Base-by-base conservation (phyloP, 1,139 yeast genomes). In the Komagataea norvegica region DNA sequence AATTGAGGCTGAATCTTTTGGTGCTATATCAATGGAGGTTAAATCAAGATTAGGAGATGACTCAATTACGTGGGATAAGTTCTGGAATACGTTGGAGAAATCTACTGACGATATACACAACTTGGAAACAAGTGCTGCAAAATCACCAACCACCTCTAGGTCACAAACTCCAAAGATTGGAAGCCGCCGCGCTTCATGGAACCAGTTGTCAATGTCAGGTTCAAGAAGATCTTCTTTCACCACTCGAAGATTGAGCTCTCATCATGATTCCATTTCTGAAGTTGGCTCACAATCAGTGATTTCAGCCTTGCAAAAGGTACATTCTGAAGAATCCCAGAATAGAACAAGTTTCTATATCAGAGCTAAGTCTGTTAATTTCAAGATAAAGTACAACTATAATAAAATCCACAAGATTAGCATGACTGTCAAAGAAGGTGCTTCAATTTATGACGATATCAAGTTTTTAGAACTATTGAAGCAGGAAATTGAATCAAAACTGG, bases 51-150 rank as follows among this genome's bases (percentile, higher is more conserved):
- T 51, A 17, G 55, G 52, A 6, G 57, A 54, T 25, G 61, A 59
- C 3, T 31, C 37, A n/a, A 29, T 45, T 1, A 64, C 66, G 1
- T 65, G 69, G 69, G 64, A 62, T 37, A 51, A 46, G 26, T 62
- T 65, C 36, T 65, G 68, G 68, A 62, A 57, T 11, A 53, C 64
- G 4, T 47, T 64, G 41, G 67, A 62, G 27, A 53, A 46, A 36
- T 52, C 57, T 4, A 55, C 42, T 16, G 56, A 46, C 22, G 55
- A 52, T 27, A 47, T 53, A 19, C 50, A 53, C 11, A 41, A 29
- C 18, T 40, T 53, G 33, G 55, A 48, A 28, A 38, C 45, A n/a
- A 47, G 46, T 23, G 49, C 51, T 13, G 36, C 44, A 3, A 37
- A 38, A 30, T 39, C 46, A 2, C 50, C 50, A 7, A 9, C 34